Conservation (phyloP, 306 rosid genomes). For the Cyclanthera cordifolia region DNA sequence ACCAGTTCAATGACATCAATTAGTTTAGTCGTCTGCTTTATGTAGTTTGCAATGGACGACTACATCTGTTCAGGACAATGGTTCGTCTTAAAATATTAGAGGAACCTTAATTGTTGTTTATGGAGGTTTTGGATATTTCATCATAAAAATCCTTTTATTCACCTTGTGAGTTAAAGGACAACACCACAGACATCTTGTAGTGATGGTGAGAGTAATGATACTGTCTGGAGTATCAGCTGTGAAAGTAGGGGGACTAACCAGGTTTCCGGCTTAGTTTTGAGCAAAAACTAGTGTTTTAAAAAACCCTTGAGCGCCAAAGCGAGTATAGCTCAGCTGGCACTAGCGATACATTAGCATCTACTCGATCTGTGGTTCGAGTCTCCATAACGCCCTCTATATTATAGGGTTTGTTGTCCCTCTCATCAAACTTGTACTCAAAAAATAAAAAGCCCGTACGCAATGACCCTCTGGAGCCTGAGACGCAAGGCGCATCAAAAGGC, state of each 20-base stretch:
- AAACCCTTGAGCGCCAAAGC: too few species aligned
- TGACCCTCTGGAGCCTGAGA: too few species aligned
- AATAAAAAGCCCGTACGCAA: too few species aligned
- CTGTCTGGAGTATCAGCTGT: background rate
- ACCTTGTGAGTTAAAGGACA: background rate
- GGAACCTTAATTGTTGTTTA: background rate
- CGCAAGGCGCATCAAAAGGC: too few species aligned
- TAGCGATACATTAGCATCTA: too few species aligned
- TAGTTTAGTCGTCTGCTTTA: background rate
- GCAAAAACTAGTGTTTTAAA: too few species aligned
- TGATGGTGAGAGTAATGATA: background rate
- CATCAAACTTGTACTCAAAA: too few species aligned
- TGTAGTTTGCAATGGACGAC: background rate
- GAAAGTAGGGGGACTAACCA: background rate
- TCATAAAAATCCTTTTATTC: background rate
- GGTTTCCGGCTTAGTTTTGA: background rate
- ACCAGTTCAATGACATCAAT: background rate
- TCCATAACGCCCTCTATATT: too few species aligned
- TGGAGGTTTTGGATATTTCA: constrained; percentile 1
- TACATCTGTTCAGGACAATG: background rate
- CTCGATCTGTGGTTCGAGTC: too few species aligned
- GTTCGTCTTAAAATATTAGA: background rate
- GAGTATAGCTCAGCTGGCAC: too few species aligned
- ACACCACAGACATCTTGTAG: background rate
- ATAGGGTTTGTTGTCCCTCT: too few species aligned